Base-by-base conservation (phyloP, 1,284 basidiomycete genomes). In the Psilocybe mexicana region DNA sequence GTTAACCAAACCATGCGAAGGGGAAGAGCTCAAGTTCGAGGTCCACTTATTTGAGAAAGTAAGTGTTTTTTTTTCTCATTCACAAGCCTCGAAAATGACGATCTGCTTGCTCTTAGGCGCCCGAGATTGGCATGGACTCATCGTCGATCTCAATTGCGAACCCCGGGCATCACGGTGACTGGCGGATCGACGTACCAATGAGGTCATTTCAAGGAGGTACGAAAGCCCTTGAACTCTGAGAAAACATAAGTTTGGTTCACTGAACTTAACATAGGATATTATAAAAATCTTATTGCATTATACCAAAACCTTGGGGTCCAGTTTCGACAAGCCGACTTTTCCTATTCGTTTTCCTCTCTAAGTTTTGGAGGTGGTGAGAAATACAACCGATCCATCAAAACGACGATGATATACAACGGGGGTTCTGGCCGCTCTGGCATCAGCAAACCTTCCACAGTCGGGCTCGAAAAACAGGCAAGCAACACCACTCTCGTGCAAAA, bases 11-110 rank as follows among this genome's bases (percentile, higher is more conserved):
- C 58, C 64, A 23, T 59, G 61, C 33, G 47, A 65, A 54, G 63
- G 69, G 2, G 63, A 67, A 6, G 74, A 75, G 52, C 73, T 82
- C 6, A 65, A 79, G 2, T 81, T 85, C 44, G 84, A 91, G 55
- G 84, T 91, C 1, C 87, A 88, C 72, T 60, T 92, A 2, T 86
- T 92, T 53, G 89, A 92, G 69, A 89, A 88, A 78, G 89, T 86
- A 61, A 23, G 61, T 46, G 58, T 43, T 33, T 18, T 52, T 14
- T 23, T 11, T 46, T 42, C 2, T 6, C 12, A 12, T 25, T n/a
- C 7, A 6, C n/a, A 18, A 24, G 18, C 5, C 33, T 6, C 47
- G 6, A 24, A n/a, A 54, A 35, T 49, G 23, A 38, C 43, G 18
- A 25, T 18, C 18, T 18, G 18, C 18, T 25, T 18, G 18, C 14